A percentile compares a stretch with the other conserved stretches of the same genome.
These are phyloP conservation scores for Colletotrichum tanaceti DNA, from an alignment of 2,329 filamentous ascomycete genomes.

Conservation along the genomic window DNA sequence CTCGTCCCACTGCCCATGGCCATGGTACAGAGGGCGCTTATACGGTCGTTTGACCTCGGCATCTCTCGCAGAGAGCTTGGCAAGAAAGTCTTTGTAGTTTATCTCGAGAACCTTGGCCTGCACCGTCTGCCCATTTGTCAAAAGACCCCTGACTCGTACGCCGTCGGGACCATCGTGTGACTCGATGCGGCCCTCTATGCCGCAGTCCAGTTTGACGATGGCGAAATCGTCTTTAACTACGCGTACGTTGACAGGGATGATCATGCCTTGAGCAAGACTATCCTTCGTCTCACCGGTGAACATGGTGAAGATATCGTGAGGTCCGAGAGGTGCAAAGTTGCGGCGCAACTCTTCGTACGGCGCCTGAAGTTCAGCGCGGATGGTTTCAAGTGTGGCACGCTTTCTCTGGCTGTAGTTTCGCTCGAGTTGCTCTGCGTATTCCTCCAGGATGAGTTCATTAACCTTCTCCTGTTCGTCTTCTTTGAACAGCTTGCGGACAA, in stretches of 20 bases:
- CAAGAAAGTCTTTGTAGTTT: constrained; percentile 86
- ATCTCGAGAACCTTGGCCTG: constrained; percentile 89
- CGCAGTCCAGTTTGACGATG: constrained; percentile 92
- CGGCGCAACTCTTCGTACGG: constrained; percentile 95
- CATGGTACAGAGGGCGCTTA: constrained; percentile 75
- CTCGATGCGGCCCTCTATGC: constrained; percentile 89
- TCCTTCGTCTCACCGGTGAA: constrained; percentile 92
- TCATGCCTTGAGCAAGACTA: constrained; percentile 88
- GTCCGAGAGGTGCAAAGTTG: constrained; percentile 75
- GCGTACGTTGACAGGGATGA: constrained; percentile 88
- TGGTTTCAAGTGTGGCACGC: constrained; percentile 94
- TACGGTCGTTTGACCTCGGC: constrained; percentile 81
- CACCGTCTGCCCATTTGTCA: constrained; percentile 83
- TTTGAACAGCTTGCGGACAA: constrained; percentile 94
- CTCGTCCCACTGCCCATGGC: constrained; percentile 88
- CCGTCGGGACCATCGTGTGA: constrained; percentile 83
- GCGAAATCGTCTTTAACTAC: constrained; percentile 92
- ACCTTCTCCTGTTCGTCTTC: constrained; percentile 95
- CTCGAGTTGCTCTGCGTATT: constrained; percentile 96
- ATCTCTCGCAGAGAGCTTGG: constrained; percentile 86
- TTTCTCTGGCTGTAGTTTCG: constrained; percentile 94
- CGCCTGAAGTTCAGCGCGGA: constrained; percentile 89
- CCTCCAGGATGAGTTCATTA: constrained; percentile 94
- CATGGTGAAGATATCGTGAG: constrained; percentile 93
- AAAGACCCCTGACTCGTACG: constrained; percentile 77